Evolutionary conservation across 331 rosid species (phyloP).

Genomic region (Prunus yedoensis): DNA sequence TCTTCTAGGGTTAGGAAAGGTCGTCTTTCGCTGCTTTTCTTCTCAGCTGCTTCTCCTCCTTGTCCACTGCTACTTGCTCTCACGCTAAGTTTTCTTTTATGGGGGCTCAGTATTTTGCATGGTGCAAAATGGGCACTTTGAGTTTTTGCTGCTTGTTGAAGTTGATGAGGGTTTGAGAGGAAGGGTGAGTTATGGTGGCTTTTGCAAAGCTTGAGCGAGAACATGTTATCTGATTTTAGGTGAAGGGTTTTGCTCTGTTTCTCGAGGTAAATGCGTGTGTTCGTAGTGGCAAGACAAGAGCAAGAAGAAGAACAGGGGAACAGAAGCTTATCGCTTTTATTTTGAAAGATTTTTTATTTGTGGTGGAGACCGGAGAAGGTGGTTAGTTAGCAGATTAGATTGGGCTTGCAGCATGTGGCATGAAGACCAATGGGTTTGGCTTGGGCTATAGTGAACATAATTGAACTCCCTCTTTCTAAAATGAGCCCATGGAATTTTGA

Average conservation of each 20-base stretch:
- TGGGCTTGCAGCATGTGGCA: not conserved
- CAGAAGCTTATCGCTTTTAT: constrained; percentile 25
- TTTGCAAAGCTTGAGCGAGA: constrained; percentile 23
- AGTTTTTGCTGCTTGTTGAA: constrained; percentile 6
- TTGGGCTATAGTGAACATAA: too few relatives aligned
- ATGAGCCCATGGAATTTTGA: too few relatives aligned
- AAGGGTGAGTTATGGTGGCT: constrained; percentile 8
- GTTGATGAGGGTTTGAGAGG: constrained; percentile 4
- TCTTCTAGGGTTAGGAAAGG: constrained; percentile 46
- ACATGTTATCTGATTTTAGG: constrained; percentile 13
- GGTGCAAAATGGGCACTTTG: not conserved
- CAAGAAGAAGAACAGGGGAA: not conserved
- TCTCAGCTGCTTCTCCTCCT: constrained; percentile 10
- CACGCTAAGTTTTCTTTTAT: constrained; percentile 6
- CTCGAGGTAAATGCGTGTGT: not conserved
- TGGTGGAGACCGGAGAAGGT: constrained; percentile 16
- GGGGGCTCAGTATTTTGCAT: not conserved
- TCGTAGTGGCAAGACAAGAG: not conserved
- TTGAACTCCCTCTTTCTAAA: too few relatives aligned
- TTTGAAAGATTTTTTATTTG: not conserved
- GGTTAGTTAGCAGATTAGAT: not conserved
- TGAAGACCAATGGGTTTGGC: not conserved
- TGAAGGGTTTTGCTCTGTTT: not conserved
- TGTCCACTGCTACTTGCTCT: constrained; percentile 11
- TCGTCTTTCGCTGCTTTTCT: constrained; percentile 15